These are phyloP conservation scores for Fraxinus albicans DNA, from an alignment of 305 asterid genomes.

Conservation along the genomic window DNA sequence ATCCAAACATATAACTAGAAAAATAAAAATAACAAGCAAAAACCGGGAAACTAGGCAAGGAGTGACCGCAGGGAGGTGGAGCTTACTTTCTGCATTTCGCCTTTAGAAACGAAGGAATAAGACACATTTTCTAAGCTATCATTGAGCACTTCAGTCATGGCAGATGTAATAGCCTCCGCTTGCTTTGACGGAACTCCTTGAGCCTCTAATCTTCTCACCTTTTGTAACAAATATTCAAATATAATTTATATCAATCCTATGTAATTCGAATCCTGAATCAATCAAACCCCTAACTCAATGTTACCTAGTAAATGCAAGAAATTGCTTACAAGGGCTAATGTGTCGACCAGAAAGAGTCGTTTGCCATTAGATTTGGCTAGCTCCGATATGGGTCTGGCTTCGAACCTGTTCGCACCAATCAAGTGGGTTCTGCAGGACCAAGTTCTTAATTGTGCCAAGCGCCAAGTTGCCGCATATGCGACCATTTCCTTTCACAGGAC, in stretches of 20 bases:
- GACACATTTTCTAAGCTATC: conserved; percentile 78
- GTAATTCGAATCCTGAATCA: background rate
- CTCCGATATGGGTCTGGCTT: conserved; percentile 46
- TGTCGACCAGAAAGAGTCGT: conserved; percentile 55
- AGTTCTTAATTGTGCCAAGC: conserved; percentile 39
- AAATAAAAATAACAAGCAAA: background rate
- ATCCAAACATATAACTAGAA: background rate
- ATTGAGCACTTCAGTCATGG: conserved; percentile 67
- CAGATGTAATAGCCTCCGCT: conserved; percentile 84
- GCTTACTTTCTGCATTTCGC: conserved; percentile 68
- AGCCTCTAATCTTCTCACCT: conserved; percentile 85
- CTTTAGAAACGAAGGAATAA: conserved; percentile 70
- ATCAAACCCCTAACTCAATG: background rate
- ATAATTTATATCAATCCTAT: background rate
- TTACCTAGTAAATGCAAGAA: background rate
- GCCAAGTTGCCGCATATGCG: conserved; percentile 52
- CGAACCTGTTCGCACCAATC: conserved; percentile 21
- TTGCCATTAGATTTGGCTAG: conserved; percentile 46
- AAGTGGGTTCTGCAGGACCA: conserved; percentile 27
- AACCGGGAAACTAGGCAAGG: background rate
- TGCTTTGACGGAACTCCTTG: conserved; percentile 80
- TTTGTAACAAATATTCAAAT: background rate
- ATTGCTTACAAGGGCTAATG: conserved; percentile 49
- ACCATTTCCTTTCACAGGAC: conserved; percentile 32
- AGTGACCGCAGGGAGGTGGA: background rate